phyloP scores from a whole-genome alignment of 2,329 filamentous ascomycete genomes.

The Aureobasidium sp. region DNA sequence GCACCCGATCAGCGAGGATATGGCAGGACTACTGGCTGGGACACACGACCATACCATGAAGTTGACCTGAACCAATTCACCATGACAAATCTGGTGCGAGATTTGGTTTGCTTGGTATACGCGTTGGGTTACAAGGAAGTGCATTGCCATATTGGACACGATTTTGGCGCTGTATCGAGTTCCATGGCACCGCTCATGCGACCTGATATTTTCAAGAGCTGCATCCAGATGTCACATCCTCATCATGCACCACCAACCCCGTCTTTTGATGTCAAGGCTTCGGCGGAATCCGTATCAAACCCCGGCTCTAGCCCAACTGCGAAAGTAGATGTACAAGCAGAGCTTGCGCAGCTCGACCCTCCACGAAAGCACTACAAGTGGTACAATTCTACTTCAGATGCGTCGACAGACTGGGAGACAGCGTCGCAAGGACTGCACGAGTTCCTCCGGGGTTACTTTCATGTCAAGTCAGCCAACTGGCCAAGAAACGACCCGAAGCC shows the following conservation, averaged over 20 bases:
- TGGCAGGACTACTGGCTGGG: constrained; percentile 56
- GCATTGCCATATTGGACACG: constrained; percentile 55
- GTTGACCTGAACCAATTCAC: constrained; percentile 51
- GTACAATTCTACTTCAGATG: constrained; percentile 49
- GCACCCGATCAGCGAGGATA: constrained; percentile 62
- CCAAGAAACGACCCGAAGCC: constrained; percentile 40
- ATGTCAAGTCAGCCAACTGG: constrained; percentile 60
- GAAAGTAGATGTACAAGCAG: constrained; percentile 44
- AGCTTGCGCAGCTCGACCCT: constrained; percentile 46
- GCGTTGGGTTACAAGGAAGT: constrained; percentile 52
- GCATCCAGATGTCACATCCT: constrained; percentile 58
- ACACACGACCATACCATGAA: constrained; percentile 41
- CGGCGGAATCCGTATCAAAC: neutral
- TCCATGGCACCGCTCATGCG: constrained; percentile 53
- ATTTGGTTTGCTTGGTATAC: constrained; percentile 53
- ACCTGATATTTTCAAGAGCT: constrained; percentile 55
- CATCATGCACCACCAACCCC: constrained; percentile 47
- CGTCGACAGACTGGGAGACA: constrained; percentile 40
- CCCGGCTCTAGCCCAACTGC: neutral
- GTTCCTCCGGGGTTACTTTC: constrained; percentile 59
- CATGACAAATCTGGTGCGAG: constrained; percentile 51
- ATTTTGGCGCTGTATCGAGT: constrained; percentile 56
- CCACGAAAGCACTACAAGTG: constrained; percentile 63
- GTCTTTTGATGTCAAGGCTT: constrained; percentile 39
- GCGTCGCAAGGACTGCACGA: constrained; percentile 46